Base-by-base conservation (phyloP, 2,329 filamentous ascomycete species). In the Thielaviopsis punctulata region DNA sequence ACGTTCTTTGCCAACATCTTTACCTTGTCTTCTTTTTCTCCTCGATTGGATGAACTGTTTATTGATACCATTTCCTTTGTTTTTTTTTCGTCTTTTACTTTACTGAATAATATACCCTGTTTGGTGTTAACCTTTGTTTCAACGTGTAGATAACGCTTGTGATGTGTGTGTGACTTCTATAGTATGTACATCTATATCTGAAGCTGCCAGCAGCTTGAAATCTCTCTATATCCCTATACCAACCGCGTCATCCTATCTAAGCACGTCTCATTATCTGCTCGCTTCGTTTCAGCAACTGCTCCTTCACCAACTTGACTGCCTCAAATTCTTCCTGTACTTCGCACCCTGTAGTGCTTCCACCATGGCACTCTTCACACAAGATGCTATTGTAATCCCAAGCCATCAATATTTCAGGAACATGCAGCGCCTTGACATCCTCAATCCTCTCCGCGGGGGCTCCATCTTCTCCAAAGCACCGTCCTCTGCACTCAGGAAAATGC, bases 31-130 rank as follows among this genome's bases (percentile, higher is more conserved):
- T 39, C 43, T 27, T 15, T 25, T 30, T 48, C 30, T 44, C 18
- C 46, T 36, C 50, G 33, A 24, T 41, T 24, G 9, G 30, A 25
- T 41, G 39, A 36, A 47, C 41, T 21, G 47, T 52, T 44, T 46
- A 27, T 43, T 27, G 27, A 52, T 25, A 51, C 23, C 49, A 49
- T 48, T 45, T 30, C 36, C 50, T 25, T 23, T 48, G 10, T 24
- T 47, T 15, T 24, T 36, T 18, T 36, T 21, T 52, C 13, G 10
- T 25, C 22, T 18, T 44, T 43, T 45, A 3, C 30, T 52, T 18
- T 30, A 21, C 23, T 52, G 13, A 23, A 19, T 51, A 44, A 36
- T 21, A 8, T 48, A 33, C 36, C 36, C 13, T 23, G 25, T 47
- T 22, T 21, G 30, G 43, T 48, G n/a, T 33, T 47, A 36, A 47